Base-by-base conservation (phyloP, 805 yeast species). In the Candida hungchunana region DNA sequence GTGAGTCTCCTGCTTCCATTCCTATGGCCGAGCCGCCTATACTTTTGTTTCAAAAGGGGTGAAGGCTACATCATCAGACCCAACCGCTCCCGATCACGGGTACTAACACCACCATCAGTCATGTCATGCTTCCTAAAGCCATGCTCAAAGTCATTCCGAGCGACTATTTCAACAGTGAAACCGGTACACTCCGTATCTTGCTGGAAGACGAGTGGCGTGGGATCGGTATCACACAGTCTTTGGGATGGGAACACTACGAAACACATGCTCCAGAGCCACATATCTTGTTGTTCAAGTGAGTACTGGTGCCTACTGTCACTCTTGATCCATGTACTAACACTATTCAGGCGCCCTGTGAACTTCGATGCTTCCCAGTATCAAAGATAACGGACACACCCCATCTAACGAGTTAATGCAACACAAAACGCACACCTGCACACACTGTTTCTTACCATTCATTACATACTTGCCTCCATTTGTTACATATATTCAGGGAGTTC, bases 191-290 rank as follows among this genome's bases (percentile, higher is more conserved):
- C 50, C 78, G 96, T 47, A 86, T 93, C 29, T 66, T 93, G 26
- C 63, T 83, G 32, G 99, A 93, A 60, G 97, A 93, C 48, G 99
- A 93, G 62, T 93, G 99, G 99, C 73, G 99, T 60, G 97, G 97
- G 1, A 66, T 93, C 32, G 99, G 99, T 3, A 88, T 93, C 53
- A 93, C 97, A 6, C 99, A 93, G 61, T 84, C 95, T 24, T 67
- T 93, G 42, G 98, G 98, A 1, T 93, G 98, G 98, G 93, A 74
- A 36, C 98, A 93, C 61, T 93, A 90, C 56, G 98, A 93, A 55
- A 89, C 96, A 27, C 98, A 93, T 59, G 64, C 97, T 1, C 99
- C 99, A 29, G 99, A 93, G 62, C 99, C 99, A 18, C 98, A 93
- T 58, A 93, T 93, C 42, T 66, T 93, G 43, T 69, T 93, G 42